A percentile compares a stretch with the other conserved stretches of the same genome.
Conservation (phyloP, 805 yeast species). For the Vanderwaltozyma tropicalis region DNA sequence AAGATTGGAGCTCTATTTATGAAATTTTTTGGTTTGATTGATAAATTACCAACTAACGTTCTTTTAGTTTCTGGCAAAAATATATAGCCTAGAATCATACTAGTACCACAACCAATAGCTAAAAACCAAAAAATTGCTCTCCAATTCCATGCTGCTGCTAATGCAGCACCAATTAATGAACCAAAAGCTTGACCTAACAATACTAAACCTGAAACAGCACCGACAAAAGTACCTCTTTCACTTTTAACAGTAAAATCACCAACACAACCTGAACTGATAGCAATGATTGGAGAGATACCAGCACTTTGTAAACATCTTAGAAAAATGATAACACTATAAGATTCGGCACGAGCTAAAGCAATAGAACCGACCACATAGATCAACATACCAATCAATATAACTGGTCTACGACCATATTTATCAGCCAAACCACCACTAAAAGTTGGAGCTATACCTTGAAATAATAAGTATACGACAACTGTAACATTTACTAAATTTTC, state of each 20-base stretch:
- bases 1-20: slow-evolving; percentile 39
- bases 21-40: slow-evolving; percentile 39
- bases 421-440: slow-evolving; percentile 62
- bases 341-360: slow-evolving; percentile 51
- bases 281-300: slow-evolving; percentile 63
- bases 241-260: slow-evolving; percentile 59
- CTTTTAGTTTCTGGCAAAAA: slow-evolving; percentile 68
- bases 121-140: slow-evolving; percentile 69
- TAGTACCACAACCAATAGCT: slow-evolving; percentile 48
- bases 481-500: slow-evolving; percentile 54
- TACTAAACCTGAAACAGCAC: slow-evolving; percentile 52
- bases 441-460: slow-evolving; percentile 70
- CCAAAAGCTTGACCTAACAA: slow-evolving; percentile 70
- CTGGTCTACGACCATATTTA: slow-evolving; percentile 58
- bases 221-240: slow-evolving; percentile 62
- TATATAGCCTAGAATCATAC: slow-evolving; percentile 28
- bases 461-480: slow-evolving; percentile 61
- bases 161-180: slow-evolving; percentile 46
- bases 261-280: slow-evolving; percentile 57
- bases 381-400: slow-evolving; percentile 44
- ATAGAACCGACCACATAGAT: slow-evolving; percentile 51
- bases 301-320: slow-evolving; percentile 62
- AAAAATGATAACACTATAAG: slow-evolving; percentile 50
- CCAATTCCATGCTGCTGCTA: slow-evolving; percentile 47
- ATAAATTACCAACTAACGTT: slow-evolving; percentile 61